Evolutionary conservation across 1,284 basidiomycete genomes (phyloP).

Genomic region (Cryptococcus amylolentus): DNA sequence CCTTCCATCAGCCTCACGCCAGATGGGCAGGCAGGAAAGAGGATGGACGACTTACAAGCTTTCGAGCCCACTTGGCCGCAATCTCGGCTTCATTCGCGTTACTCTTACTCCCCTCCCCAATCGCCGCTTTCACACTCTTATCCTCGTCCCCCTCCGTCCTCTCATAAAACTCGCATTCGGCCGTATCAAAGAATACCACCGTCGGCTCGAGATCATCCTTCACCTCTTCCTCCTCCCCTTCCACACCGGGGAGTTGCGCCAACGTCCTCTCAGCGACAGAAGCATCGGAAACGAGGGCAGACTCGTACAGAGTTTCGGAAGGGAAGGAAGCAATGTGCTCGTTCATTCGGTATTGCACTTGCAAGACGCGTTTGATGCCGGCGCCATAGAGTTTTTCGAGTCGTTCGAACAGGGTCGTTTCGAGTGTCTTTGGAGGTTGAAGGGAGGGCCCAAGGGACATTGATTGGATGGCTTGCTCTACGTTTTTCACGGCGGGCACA

Average conservation of each 20-base stretch:
- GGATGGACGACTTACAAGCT: slow-evolving; percentile 58
- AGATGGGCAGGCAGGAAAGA: neutral
- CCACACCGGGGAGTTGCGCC: slow-evolving; percentile 60
- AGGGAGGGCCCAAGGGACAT: slow-evolving; percentile 4
- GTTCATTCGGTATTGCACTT: slow-evolving; percentile 91
- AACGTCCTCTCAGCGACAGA: slow-evolving; percentile 72
- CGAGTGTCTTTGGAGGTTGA: slow-evolving; percentile 66
- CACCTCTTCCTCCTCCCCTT: slow-evolving; percentile 55
- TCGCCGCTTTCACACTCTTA: slow-evolving; percentile 45
- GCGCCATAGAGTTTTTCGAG: slow-evolving; percentile 81
- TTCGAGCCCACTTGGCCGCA: slow-evolving; percentile 74
- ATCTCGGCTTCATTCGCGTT: slow-evolving; percentile 91
- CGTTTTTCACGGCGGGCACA: slow-evolving; percentile 6
- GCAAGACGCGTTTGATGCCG: slow-evolving; percentile 78
- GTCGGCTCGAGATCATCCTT: slow-evolving; percentile 70
- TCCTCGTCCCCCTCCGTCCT: slow-evolving; percentile 50
- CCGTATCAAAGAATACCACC: slow-evolving; percentile 90
- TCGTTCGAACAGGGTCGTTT: slow-evolving; percentile 87
- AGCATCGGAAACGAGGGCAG: slow-evolving; percentile 65
- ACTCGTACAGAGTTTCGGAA: slow-evolving; percentile 73
- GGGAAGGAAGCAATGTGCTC: slow-evolving; percentile 81
- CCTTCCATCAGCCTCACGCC: neutral
- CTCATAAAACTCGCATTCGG: slow-evolving; percentile 88
- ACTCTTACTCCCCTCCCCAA: slow-evolving; percentile 77
- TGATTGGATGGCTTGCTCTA: neutral